Conservation (phyloP, 192 early-diverging fungal genomes). For the Podila minutissima region DNA sequence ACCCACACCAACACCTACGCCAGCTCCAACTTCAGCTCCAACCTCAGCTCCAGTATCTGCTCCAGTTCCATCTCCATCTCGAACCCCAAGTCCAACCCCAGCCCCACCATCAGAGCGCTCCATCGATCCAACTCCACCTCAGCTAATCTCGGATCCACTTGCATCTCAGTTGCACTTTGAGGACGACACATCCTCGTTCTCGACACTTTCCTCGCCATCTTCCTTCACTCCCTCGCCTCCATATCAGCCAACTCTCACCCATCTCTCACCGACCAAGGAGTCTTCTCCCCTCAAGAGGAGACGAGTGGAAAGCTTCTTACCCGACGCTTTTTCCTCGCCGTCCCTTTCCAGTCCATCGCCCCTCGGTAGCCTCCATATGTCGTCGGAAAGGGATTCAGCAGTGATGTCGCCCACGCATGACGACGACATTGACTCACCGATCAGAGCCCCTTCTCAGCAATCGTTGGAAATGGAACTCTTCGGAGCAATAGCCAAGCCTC, state of each 20-base stretch:
- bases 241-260: slow-evolving; percentile 11
- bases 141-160: neutral
- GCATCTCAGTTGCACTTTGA: slow-evolving; percentile 3
- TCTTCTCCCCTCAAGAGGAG: slow-evolving; percentile 17
- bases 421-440: neutral
- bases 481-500: slow-evolving; percentile 8
- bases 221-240: slow-evolving; percentile 30
- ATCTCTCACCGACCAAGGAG: slow-evolving; percentile 2
- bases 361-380: slow-evolving; percentile 7
- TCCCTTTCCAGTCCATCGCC: slow-evolving; percentile 35
- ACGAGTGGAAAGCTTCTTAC: slow-evolving; percentile 15
- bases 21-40: slow-evolving; percentile 7
- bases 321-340: slow-evolving; percentile 17
- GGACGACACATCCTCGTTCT: slow-evolving; percentile 37
- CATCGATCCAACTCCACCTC: slow-evolving; percentile 1
- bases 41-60: neutral
- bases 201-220: slow-evolving; percentile 42
- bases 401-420: neutral
- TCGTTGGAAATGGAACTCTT: slow-evolving; percentile 38
- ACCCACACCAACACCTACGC: slow-evolving; percentile 4
- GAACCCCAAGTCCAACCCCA: neutral
- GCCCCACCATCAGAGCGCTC: neutral
- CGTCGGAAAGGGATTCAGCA: slow-evolving; percentile 9
- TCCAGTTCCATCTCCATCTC: neutral
- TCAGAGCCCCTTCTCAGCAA: slow-evolving; percentile 8